Conservation (phyloP, 495 filamentous ascomycete genomes). For the Amorphotheca resinae region DNA sequence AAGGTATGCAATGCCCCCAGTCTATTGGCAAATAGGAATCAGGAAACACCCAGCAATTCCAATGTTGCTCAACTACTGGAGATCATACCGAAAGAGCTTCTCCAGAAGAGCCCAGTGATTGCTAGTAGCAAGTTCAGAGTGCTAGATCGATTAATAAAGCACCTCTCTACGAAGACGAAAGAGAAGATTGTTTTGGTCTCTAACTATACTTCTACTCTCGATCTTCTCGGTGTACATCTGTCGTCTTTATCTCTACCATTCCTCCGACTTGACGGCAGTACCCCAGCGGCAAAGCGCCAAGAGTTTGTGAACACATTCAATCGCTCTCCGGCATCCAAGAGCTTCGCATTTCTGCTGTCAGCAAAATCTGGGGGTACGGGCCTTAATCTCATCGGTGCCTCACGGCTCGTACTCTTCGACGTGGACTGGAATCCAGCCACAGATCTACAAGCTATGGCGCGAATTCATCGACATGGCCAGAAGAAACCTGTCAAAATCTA, state of each 20-base stretch:
- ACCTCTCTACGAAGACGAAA: constrained; percentile 43
- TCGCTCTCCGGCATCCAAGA: constrained; percentile 37
- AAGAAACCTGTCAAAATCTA: constrained; percentile 62
- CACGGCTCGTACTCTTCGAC: constrained; percentile 65
- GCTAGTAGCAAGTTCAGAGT: constrained; percentile 62
- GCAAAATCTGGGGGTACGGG: constrained; percentile 68
- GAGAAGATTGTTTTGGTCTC: constrained; percentile 77
- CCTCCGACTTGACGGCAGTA: constrained; percentile 63
- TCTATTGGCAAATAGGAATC: constrained; percentile 37
- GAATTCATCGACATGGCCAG: constrained; percentile 71
- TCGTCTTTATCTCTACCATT: constrained; percentile 49
- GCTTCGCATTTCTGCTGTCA: constrained; percentile 68
- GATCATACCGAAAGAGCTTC: constrained; percentile 43
- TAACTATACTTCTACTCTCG: constrained; percentile 70
- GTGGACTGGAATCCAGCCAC: constrained; percentile 78
- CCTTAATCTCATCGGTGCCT: constrained; percentile 69
- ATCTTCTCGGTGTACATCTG: constrained; percentile 54
- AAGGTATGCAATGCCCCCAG: constrained; percentile 75
- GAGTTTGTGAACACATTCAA: constrained; percentile 71
- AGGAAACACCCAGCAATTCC: constrained; percentile 24
- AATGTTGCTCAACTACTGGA: constrained; percentile 39
- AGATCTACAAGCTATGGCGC: constrained; percentile 76
- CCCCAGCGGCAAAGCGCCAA: constrained; percentile 56
- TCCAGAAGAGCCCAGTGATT: constrained; percentile 43
- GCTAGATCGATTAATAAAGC: constrained; percentile 54